These are phyloP conservation scores for Panus rudis DNA, from an alignment of 768 basidiomycete species.

Conservation along the genomic window DNA sequence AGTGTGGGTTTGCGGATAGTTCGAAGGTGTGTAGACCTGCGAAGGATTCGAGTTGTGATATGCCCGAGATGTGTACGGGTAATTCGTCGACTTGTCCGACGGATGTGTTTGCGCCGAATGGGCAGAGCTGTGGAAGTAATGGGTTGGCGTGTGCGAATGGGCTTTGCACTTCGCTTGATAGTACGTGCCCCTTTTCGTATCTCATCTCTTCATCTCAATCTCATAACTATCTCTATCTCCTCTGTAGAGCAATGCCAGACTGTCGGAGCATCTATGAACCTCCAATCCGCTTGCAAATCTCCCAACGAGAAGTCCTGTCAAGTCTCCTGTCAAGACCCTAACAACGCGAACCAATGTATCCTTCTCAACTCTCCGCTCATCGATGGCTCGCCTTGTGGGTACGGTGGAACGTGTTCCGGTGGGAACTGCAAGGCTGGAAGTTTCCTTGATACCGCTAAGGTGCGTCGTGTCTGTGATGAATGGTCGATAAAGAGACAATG, in stretches of 20 bases:
- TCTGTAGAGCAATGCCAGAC: constrained; percentile 64
- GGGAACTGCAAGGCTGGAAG: constrained; percentile 58
- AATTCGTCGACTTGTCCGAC: constrained; percentile 64
- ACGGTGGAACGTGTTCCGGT: constrained; percentile 59
- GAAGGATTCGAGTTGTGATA: constrained; percentile 62
- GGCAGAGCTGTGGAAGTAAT: constrained; percentile 56
- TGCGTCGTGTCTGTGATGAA: constrained; percentile 17
- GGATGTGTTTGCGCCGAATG: constrained; percentile 57
- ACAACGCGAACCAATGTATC: constrained; percentile 51
- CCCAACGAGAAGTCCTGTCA: constrained; percentile 62
- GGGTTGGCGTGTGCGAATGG: constrained; percentile 73
- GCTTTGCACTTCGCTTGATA: constrained; percentile 63
- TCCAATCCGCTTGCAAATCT: constrained; percentile 59
- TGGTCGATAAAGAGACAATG: constrained; percentile 2
- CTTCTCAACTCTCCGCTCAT: constrained; percentile 63
- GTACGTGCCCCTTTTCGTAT: constrained; percentile 33
- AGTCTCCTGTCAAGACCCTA: constrained; percentile 76
- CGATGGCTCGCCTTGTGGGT: constrained; percentile 82
- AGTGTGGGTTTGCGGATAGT: constrained; percentile 63
- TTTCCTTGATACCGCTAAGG: constrained; percentile 56
- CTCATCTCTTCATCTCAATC: constrained; percentile 4
- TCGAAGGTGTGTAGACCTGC: constrained; percentile 67
- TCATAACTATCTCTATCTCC: constrained; percentile 6
- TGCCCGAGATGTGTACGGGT: constrained; percentile 68
- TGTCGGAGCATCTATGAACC: constrained; percentile 64